Conservation (phyloP, 306 rosid genomes). For the Hippophae rhamnoides region DNA sequence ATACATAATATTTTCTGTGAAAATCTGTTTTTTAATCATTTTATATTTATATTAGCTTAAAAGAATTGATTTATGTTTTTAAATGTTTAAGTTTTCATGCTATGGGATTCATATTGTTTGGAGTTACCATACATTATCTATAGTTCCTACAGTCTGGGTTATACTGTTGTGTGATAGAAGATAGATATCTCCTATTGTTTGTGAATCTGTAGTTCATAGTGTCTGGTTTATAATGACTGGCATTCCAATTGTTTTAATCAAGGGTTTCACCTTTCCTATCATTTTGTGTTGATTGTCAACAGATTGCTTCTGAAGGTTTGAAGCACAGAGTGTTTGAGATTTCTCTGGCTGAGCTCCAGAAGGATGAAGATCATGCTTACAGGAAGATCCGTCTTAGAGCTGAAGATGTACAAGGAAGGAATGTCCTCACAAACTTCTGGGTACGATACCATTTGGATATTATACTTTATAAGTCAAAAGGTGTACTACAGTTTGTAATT, state of each 20-base stretch:
- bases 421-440: conserved; percentile 88
- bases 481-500: not conserved
- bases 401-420: conserved; percentile 87
- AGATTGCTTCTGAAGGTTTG: conserved; percentile 98
- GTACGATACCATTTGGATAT: conserved; percentile 24
- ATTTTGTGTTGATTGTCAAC: conserved; percentile 1
- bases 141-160: too few species aligned
- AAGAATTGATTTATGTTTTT: too few species aligned
- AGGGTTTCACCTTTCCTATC: not conserved
- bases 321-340: conserved; percentile 89
- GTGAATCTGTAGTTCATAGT: too few species aligned
- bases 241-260: not conserved
- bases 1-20: too few species aligned
- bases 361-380: conserved; percentile 87
- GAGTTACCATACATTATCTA: too few species aligned
- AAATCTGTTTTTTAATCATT: too few species aligned
- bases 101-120: too few species aligned
- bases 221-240: not conserved
- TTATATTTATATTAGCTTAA: too few species aligned
- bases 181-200: not conserved
- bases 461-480: too few species aligned
- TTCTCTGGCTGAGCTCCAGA: conserved; percentile 92
- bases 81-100: too few species aligned
- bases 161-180: too few species aligned
- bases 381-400: conserved; percentile 93